These are phyloP conservation scores for Endoconidiophora laricicola DNA, from an alignment of 2,329 filamentous ascomycete genomes.

Conservation along the genomic window DNA sequence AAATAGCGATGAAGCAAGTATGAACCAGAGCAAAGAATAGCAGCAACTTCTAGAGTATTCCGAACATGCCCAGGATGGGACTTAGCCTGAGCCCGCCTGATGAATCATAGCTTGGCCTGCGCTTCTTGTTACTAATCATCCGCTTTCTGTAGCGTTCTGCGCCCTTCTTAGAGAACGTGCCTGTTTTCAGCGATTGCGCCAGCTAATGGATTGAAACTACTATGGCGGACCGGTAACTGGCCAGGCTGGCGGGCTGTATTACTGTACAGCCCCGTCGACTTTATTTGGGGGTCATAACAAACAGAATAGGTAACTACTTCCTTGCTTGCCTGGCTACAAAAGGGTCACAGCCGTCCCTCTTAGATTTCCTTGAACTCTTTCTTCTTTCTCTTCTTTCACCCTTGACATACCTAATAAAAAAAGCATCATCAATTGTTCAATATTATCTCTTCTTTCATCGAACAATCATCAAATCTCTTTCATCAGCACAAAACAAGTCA, in stretches of 20 bases:
- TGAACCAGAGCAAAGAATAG: too few relatives aligned
- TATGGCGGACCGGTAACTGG: too few relatives aligned
- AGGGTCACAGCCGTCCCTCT: conserved; percentile 19
- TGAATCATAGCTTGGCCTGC: neutral
- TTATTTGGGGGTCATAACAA: neutral
- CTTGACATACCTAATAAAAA: conserved; percentile 7
- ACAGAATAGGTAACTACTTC: conserved; percentile 8
- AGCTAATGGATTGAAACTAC: too few relatives aligned
- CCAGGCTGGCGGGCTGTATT: neutral
- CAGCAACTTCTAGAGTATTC: too few relatives aligned
- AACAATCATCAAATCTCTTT: conserved; percentile 7
- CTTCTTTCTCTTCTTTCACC: conserved; percentile 13
- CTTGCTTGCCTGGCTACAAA: conserved; percentile 16
- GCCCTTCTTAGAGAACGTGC: too few relatives aligned
- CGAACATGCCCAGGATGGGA: too few relatives aligned
- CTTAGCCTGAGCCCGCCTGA: too few relatives aligned
- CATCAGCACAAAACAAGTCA: conserved; percentile 10
- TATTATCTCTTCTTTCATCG: conserved; percentile 6
- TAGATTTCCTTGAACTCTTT: conserved; percentile 11
- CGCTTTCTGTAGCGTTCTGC: too few relatives aligned
- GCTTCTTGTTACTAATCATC: too few relatives aligned
- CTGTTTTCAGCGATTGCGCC: too few relatives aligned
- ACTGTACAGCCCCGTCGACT: neutral
- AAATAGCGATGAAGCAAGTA: too few relatives aligned
- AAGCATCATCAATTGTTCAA: conserved; percentile 10